Conservation (phyloP, 306 rosid species). For the Quercus robur region DNA sequence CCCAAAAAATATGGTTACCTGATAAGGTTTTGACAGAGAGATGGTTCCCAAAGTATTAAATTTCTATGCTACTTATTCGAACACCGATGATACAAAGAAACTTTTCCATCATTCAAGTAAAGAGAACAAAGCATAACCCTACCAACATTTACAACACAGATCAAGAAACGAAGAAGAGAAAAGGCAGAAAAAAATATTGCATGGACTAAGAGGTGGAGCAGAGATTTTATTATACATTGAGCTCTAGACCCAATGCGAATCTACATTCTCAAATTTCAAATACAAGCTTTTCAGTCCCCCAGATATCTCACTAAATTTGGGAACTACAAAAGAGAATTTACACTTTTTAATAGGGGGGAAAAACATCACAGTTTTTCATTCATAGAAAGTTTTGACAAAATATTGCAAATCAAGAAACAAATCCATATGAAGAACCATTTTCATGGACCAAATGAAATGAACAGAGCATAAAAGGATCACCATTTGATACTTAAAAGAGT, state of each 20-base stretch:
- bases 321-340: neutral
- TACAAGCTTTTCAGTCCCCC: neutral
- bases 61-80: neutral
- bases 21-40: neutral
- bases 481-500: neutral
- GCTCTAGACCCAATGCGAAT: neutral
- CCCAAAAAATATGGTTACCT: neutral
- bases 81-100: neutral
- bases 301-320: neutral
- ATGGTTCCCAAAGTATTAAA: neutral
- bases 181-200: neutral
- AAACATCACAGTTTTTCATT: slow-evolving; percentile 5
- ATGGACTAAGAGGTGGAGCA: slow-evolving; percentile 25
- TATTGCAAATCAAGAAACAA: neutral
- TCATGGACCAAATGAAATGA: slow-evolving; percentile 6
- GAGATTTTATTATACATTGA: neutral
- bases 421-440: neutral
- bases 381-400: neutral
- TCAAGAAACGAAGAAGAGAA: slow-evolving; percentile 20
- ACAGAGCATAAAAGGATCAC: neutral
- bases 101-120: neutral
- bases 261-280: neutral
- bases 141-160: neutral
- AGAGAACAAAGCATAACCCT: neutral
- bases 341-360: neutral